These are phyloP conservation scores for Beauveria caledonica DNA, from an alignment of 2,329 filamentous ascomycete genomes.

Conservation along the genomic window DNA sequence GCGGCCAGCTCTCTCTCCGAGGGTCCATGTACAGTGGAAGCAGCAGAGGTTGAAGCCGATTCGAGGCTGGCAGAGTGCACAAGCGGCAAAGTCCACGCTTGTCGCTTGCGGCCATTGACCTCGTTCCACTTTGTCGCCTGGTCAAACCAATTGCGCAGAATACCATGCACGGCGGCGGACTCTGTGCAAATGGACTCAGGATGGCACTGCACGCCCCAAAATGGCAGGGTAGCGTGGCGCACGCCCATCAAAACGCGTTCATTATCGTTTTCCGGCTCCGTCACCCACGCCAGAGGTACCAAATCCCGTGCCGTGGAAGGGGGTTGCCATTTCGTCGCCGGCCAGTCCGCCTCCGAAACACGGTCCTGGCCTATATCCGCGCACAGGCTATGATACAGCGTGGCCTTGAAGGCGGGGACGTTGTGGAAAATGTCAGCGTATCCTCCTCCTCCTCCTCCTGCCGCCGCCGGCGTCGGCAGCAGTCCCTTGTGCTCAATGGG, in stretches of 20 bases:
- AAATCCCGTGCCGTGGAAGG: conserved; percentile 31
- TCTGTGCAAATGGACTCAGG: conserved; percentile 85
- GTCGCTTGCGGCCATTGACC: conserved; percentile 13
- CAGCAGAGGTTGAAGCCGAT: conserved; percentile 9
- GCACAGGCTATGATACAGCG: conserved; percentile 65
- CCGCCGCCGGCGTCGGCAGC: neutral
- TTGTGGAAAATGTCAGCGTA: conserved; percentile 55
- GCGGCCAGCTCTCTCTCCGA: conserved; percentile 17
- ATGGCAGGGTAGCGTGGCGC: conserved; percentile 58
- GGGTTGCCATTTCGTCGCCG: conserved; percentile 31
- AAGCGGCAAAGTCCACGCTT: conserved; percentile 8
- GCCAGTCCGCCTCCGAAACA: conserved; percentile 29
- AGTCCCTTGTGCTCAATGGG: conserved; percentile 48
- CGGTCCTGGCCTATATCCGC: conserved; percentile 45
- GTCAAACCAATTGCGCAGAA: conserved; percentile 70
- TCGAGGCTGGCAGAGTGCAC: conserved; percentile 17
- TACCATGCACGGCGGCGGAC: conserved; percentile 43
- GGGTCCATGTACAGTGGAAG: conserved; percentile 3
- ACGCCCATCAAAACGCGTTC: conserved; percentile 68
- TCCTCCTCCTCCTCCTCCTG: neutral
- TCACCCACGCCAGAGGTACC: conserved; percentile 55
- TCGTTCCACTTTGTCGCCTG: conserved; percentile 55
- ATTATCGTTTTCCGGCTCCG: conserved; percentile 30
- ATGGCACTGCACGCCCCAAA: conserved; percentile 86
- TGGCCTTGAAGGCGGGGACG: conserved; percentile 56